Percentiles rank a stretch among this genome's conserved stretches.
phyloP scores from a whole-genome alignment of 371 early-diverging fungal species.

The Actinomortierella wolfii region DNA sequence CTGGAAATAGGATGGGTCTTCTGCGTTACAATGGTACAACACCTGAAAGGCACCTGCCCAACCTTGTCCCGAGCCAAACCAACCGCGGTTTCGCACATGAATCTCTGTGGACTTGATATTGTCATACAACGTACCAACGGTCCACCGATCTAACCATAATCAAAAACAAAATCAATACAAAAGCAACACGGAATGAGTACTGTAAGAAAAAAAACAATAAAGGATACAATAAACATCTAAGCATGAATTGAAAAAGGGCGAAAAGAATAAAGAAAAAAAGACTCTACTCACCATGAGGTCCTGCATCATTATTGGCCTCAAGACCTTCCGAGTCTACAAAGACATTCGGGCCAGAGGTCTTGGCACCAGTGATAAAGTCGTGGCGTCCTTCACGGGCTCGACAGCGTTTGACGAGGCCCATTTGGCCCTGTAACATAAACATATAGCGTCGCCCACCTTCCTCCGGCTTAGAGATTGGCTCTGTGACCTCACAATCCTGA shows the following conservation, averaged over 20 bases:
- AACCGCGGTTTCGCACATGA: conserved; percentile 33
- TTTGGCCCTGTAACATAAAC: conserved; percentile 38
- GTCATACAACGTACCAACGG: conserved; percentile 27
- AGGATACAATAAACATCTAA: too few relatives aligned
- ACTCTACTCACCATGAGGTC: conserved; percentile 24
- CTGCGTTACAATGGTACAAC: conserved; percentile 16
- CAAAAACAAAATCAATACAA: neutral
- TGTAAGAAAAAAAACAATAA: neutral
- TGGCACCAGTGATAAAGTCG: conserved; percentile 31
- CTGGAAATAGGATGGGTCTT: conserved; percentile 14
- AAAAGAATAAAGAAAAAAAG: neutral
- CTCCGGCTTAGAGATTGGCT: conserved; percentile 15
- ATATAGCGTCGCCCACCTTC: conserved; percentile 31
- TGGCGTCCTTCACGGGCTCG: conserved; percentile 22
- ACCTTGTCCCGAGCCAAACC: conserved; percentile 39
- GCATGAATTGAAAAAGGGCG: too few relatives aligned
- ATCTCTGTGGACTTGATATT: conserved; percentile 17
- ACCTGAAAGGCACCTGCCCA: conserved; percentile 43
- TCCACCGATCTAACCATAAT: conserved; percentile 21
- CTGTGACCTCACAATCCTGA: conserved; percentile 24
- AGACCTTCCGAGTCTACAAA: conserved; percentile 42
- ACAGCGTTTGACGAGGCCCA: conserved; percentile 38
- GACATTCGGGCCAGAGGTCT: conserved; percentile 32
- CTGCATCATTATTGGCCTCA: conserved; percentile 36
- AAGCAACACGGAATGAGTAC: neutral